These are phyloP conservation scores for Backusella parvicylindrica DNA, from an alignment of 192 early-diverging fungal genomes.

Conservation along the genomic window DNA sequence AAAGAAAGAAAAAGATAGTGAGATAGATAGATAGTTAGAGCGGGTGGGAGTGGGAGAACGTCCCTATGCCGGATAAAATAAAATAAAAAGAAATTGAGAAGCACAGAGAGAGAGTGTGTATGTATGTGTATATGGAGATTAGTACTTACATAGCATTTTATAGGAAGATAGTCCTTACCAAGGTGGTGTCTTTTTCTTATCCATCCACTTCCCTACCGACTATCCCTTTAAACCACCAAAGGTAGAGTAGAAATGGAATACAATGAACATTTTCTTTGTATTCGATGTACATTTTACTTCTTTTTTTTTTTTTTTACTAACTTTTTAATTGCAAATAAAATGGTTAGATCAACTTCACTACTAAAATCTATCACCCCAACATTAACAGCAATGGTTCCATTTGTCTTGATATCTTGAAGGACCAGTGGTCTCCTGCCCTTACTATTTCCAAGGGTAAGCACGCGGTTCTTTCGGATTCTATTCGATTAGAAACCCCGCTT, in stretches of 20 bases:
- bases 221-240: conserved; percentile 99
- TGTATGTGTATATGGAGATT: background rate
- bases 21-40: background rate
- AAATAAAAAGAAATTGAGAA: background rate
- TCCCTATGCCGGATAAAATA: no score
- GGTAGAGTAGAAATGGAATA: conserved; percentile 41
- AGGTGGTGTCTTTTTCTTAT: conserved; percentile 95
- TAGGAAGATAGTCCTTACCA: conserved; percentile 89
- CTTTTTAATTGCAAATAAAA: no score
- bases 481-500: conserved; percentile 8
- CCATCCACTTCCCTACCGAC: conserved; percentile 97
- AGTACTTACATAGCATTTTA: background rate
- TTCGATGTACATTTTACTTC: no score
- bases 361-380: conserved; percentile 98
- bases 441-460: conserved; percentile 90
- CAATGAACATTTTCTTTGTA: no score
- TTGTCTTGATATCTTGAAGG: conserved; percentile 96
- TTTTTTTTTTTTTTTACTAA: background rate
- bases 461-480: background rate
- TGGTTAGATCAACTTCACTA: conserved; percentile 85
- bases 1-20: background rate
- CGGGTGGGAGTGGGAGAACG: background rate
- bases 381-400: conserved; percentile 98
- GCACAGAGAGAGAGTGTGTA: background rate
- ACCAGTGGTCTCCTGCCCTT: conserved; percentile 98